Evolutionary conservation across 148 eudicot species (phyloP), one percentile per base, ranked within the genome.

Genomic region (Polygonum maritimum): DNA sequence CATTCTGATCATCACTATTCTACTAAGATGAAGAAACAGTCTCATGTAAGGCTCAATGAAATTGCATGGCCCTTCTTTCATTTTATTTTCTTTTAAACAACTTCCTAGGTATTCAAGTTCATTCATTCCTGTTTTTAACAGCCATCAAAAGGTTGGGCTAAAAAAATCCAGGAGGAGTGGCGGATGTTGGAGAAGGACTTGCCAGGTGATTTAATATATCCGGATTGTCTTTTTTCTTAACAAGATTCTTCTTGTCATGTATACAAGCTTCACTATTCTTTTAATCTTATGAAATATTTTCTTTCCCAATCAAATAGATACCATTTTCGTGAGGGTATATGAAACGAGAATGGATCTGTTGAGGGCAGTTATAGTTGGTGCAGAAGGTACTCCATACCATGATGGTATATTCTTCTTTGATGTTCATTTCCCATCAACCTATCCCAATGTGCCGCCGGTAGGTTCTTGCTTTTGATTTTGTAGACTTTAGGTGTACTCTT

Each of bases 381-480:
- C 97, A 21, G 91, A 88, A 51, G 98, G 98, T 74, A 91, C 97
- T 74, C 97, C 98, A 9, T 91, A 91, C 75, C 98, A 94, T 78
- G 98, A 94, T 67, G 98, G 98, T 38, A 88, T 94, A 81, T 94
- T 86, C 81, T 86, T 91, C 86, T 94, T 94, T 81, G 98, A 94
- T 76, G 82, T 91, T 72, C 78, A 77, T 58, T 94, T 91, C 67
- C 88, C 93, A 5, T 11, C 41, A 1, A 40, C 45, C 57, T 94
- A 94, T 81, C 98, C 98, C 3, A 75, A 69, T 63, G 75, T 76
- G 19, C 92, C 98, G 40, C 98, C 98, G 79, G 98, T 94, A 85
- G 75, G 92, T 81, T 39, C 19, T 75, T 57, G 22, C 31, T 63
- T 63, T 72, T 69, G 1, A 35, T 35, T 35, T 67, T 67, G 71